Evolutionary conservation across 2,329 filamentous ascomycete species (phyloP).

Genomic region (Emmonsia crescens): DNA sequence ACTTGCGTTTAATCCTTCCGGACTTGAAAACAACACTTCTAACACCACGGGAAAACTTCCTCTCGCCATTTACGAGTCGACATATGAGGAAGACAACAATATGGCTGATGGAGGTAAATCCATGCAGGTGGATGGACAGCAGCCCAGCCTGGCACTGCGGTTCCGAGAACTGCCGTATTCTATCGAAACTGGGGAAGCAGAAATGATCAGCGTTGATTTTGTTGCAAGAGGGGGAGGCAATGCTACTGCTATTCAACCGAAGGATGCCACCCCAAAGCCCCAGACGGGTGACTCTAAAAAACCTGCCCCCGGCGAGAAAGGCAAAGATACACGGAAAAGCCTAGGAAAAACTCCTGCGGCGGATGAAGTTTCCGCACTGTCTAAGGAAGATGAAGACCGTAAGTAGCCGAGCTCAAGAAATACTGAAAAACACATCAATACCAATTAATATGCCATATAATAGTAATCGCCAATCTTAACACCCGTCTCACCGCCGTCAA

Average conservation of each 20-base stretch:
- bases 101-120: conserved; percentile 47
- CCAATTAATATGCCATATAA: conserved; percentile 5
- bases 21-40: conserved; percentile 40
- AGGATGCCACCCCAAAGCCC: conserved; percentile 15
- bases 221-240: conserved; percentile 77
- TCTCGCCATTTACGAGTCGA: conserved; percentile 80
- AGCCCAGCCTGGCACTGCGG: conserved; percentile 49
- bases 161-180: conserved; percentile 79
- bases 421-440: not conserved
- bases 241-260: conserved; percentile 49
- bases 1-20: conserved; percentile 69
- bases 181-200: conserved; percentile 86
- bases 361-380: conserved; percentile 31
- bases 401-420: conserved; percentile 16
- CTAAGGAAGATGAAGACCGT: conserved; percentile 55
- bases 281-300: conserved; percentile 18
- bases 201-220: conserved; percentile 96
- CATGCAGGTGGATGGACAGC: conserved; percentile 60
- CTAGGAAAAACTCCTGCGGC: conserved; percentile 19
- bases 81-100: conserved; percentile 62
- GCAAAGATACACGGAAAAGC: conserved; percentile 28
- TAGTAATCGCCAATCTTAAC: conserved; percentile 57
- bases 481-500: conserved; percentile 88
- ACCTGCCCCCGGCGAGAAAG: conserved; percentile 22
- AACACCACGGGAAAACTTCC: conserved; percentile 67